Base-by-base conservation (phyloP, 768 basidiomycete genomes). In the Tricholoma sp. region DNA sequence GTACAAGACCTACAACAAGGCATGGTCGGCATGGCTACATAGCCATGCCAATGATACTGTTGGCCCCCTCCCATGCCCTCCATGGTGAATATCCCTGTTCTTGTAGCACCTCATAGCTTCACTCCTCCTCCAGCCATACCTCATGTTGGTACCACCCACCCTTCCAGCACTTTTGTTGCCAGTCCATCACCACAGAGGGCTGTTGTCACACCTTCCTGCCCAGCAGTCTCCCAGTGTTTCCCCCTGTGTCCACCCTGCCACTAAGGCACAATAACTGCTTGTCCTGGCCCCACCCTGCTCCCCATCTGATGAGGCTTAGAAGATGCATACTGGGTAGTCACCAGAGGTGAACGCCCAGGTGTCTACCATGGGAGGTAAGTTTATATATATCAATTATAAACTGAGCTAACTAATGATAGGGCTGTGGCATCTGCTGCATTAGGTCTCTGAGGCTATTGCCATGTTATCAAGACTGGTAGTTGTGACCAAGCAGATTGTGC, bases 321-420 rank as follows among this genome's bases (percentile, higher is more conserved):
- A 51, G 50, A 51, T 51, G 50, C 50, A 12, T 51, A 51, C n/a
- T 51, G 50, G 50, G 29, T 51, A 35, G 34, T 51, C 50, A 51
- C 50, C 50, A 51, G 29, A 32, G 50, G 50, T 35, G 50, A 31
- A 51, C n/a, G 14, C 34, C 50, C 29, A 32, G 50, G 50, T 51
- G 50, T 51, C 50, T 51, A 51, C 50, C 29, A 3, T 6, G 50
- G 50, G 16, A 27, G 24, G 24, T 27, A 27, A 27, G 24, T n/a
- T n/a, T n/a, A n/a, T n/a, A n/a, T n/a, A n/a, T n/a, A n/a, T n/a
- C 24, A 27, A 27, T 27, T 27, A 27, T 27, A 3, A 27, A 27
- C 24, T 27, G 5, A 27, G 3, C 24, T 27, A 27, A 27, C 5
- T 27, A 27, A 5, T 27, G 24, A 27, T 27, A 27, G 24, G 24